These are phyloP conservation scores for Glycine latifolia DNA, from an alignment of 306 rosid species.

Conservation along the genomic window DNA sequence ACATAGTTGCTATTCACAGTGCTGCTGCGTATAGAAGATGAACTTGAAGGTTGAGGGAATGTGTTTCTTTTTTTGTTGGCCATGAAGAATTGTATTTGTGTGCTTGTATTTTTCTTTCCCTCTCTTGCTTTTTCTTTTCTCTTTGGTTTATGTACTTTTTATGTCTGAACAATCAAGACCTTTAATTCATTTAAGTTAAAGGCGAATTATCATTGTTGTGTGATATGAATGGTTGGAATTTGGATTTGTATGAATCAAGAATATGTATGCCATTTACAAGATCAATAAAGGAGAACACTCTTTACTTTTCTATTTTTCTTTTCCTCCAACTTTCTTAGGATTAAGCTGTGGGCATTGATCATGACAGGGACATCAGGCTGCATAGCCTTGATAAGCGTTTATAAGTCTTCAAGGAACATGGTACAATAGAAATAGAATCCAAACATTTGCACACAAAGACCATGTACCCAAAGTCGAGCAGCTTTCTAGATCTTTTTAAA, in stretches of 20 bases:
- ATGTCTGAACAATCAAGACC: conserved; percentile 18
- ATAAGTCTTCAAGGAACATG: background rate
- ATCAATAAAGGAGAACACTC: conserved; percentile 15
- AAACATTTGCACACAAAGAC: background rate
- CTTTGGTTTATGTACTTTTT: background rate
- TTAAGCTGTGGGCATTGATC: conserved; percentile 1
- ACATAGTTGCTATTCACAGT: conserved; percentile 71
- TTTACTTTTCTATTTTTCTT: background rate
- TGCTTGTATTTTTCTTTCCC: background rate
- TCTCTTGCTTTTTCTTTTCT: background rate
- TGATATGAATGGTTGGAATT: conserved; percentile 53
- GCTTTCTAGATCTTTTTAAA: conserved; percentile 4
- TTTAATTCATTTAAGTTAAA: conserved; percentile 1
- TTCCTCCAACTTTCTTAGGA: background rate
- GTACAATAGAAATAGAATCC: no score
- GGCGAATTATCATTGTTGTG: conserved; percentile 39
- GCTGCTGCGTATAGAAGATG: conserved; percentile 48
- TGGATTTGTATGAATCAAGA: conserved; percentile 49
- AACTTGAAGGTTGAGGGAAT: conserved; percentile 4
- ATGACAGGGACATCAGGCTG: background rate
- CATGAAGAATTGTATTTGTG: conserved; percentile 35
- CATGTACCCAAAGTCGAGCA: background rate
- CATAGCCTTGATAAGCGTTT: conserved; percentile 2
- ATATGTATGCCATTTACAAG: background rate
- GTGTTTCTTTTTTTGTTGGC: background rate